Conservation (phyloP, 2,329 filamentous ascomycete genomes). For the Metarhizium album region DNA sequence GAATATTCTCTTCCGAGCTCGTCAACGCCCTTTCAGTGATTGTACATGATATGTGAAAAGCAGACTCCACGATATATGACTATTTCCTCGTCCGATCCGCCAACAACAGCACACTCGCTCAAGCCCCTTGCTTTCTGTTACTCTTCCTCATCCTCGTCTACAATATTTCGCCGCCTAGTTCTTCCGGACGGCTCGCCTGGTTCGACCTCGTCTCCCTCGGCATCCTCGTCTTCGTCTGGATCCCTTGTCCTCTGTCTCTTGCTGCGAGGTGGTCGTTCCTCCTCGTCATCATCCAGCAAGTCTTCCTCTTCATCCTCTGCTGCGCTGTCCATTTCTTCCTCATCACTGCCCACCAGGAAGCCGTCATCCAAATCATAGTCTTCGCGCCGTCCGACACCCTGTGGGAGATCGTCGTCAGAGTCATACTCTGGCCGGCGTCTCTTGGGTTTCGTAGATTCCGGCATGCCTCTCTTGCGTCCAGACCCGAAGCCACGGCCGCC, state of each 20-base stretch:
- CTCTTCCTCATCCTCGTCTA: slow-evolving; percentile 51
- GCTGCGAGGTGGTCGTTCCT: slow-evolving; percentile 31
- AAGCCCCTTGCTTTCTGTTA: slow-evolving; percentile 2
- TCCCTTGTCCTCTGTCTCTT: slow-evolving; percentile 43
- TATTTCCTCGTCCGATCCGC: not conserved
- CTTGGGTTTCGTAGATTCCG: slow-evolving; percentile 39
- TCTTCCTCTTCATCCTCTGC: slow-evolving; percentile 57
- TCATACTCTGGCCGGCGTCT: slow-evolving; percentile 56
- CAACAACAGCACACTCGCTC: not conserved
- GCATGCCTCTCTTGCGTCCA: slow-evolving; percentile 42
- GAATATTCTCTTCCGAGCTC: not conserved
- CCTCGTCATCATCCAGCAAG: slow-evolving; percentile 42
- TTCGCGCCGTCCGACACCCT: slow-evolving; percentile 51
- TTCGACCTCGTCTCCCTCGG: slow-evolving; percentile 44
- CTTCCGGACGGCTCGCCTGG: slow-evolving; percentile 29
- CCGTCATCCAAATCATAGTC: slow-evolving; percentile 74
- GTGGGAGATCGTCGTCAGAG: slow-evolving; percentile 62
- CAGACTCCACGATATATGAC: not conserved
- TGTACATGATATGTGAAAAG: not conserved
- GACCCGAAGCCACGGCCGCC: slow-evolving; percentile 40
- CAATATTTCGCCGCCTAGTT: slow-evolving; percentile 42
- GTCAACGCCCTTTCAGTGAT: not conserved
- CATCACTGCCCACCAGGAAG: slow-evolving; percentile 66
- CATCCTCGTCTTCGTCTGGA: slow-evolving; percentile 38
- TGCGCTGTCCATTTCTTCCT: slow-evolving; percentile 52